Base-by-base conservation (phyloP, 768 basidiomycete genomes). In the Myochromella boudieri region DNA sequence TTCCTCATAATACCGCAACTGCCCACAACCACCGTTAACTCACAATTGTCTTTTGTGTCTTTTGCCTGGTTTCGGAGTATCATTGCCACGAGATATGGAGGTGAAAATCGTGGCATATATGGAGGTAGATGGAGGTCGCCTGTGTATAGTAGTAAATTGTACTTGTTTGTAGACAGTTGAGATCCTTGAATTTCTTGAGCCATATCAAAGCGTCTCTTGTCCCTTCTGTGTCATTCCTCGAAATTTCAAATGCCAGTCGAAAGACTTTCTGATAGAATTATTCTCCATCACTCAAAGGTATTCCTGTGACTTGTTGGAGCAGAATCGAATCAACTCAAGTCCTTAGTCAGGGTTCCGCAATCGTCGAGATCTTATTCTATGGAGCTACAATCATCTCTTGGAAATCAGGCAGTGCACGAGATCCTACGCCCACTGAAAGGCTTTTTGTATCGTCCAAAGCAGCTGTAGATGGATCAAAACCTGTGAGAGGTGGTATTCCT, bases 301-400 rank as follows among this genome's bases (percentile, higher is more conserved):
- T 46, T 42, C 25, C 25, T 46, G 40, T 37, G 24, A 26, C 31
- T 24, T 20, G 15, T 4, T 34, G 44, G 18, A 31, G 38, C 17
- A 33, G 4, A 17, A 26, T 17, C 37, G 12, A 37, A 25, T 32
- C 9, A 42, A 6, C 6, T 38, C 45, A 32, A 44, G 14, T 26
- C 10, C 24, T 28, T 18, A 27, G 31, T 37, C 50, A 91, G 87
- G 88, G 86, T n/a, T 61, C 86, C 11, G n/a, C n/a, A n/a, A 77
- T 74, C 5, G 80, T 65, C 4, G 78, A 82, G 56, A 70, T 91
- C 29, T 72, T 91, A 6, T 68, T 86, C 24, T 95, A 87, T 57
- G 94, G 94, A 5, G 93, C 93, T 0, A 91, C 90, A 0, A 75
- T 97, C 14, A 78, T 85, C 33, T 95, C 93, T 0, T 97, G 93